These are phyloP conservation scores for Astrothelium macrocarpum DNA, from an alignment of 495 filamentous ascomycete species.

Conservation along the genomic window DNA sequence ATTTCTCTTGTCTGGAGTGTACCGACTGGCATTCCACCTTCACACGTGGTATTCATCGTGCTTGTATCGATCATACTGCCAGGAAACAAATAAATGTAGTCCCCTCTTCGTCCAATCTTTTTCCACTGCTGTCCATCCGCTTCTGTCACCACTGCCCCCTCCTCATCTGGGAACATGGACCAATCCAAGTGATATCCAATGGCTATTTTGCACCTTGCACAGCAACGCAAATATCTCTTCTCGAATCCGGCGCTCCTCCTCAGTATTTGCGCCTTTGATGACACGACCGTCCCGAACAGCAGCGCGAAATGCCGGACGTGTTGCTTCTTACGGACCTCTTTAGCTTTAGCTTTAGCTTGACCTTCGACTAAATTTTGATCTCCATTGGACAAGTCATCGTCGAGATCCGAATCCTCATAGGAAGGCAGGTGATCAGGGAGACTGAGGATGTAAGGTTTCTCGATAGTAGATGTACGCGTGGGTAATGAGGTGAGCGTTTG, in stretches of 20 bases:
- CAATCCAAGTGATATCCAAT: slow-evolving; percentile 53
- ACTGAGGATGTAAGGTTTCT: slow-evolving; percentile 30
- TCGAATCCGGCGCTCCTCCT: slow-evolving; percentile 62
- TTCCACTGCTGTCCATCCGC: slow-evolving; percentile 12
- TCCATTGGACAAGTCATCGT: not conserved
- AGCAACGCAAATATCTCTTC: slow-evolving; percentile 51
- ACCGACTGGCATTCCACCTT: not conserved
- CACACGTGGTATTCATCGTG: not conserved
- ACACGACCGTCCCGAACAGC: slow-evolving; percentile 41
- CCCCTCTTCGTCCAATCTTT: slow-evolving; percentile 25
- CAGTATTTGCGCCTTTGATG: slow-evolving; percentile 46
- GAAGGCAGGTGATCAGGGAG: slow-evolving; percentile 22
- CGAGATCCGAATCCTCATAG: slow-evolving; percentile 1
- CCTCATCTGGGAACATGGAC: slow-evolving; percentile 29
- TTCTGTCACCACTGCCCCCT: slow-evolving; percentile 15
- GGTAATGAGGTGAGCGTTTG: slow-evolving; percentile 46
- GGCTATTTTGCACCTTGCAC: slow-evolving; percentile 53
- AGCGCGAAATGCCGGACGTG: slow-evolving; percentile 15
- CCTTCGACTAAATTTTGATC: not conserved
- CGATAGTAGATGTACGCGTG: slow-evolving; percentile 39
- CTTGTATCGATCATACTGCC: slow-evolving; percentile 22
- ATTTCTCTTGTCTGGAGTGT: not conserved
- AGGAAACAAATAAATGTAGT: slow-evolving; percentile 51
- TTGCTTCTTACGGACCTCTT: not conserved
- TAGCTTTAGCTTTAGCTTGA: not conserved